Conservation (phyloP, 768 basidiomycete species). For the Pisolithus tinctorius region DNA sequence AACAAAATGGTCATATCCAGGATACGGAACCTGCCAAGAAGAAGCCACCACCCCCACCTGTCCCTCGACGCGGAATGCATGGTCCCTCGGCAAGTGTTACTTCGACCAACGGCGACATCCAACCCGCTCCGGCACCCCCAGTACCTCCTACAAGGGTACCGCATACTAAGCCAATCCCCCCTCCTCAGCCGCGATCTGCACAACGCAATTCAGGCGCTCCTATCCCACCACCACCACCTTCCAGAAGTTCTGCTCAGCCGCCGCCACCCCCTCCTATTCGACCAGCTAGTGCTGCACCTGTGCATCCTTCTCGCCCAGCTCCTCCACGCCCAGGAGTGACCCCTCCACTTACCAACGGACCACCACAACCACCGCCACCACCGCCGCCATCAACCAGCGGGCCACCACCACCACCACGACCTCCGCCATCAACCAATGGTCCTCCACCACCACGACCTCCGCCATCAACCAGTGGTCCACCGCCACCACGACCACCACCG, state of each 20-base stretch:
- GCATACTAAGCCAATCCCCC: slow-evolving; percentile 20
- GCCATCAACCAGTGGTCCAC: slow-evolving; percentile 14
- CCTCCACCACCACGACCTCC: slow-evolving; percentile 25
- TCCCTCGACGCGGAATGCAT: slow-evolving; percentile 27
- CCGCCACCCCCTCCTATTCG: slow-evolving; percentile 32
- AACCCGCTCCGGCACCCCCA: slow-evolving; percentile 27
- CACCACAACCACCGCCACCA: slow-evolving; percentile 37
- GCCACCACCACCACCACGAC: slow-evolving; percentile 25
- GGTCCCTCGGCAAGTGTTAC: slow-evolving; percentile 16
- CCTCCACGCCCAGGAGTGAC: slow-evolving; percentile 25
- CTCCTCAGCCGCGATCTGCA: slow-evolving; percentile 35
- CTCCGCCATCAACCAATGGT: slow-evolving; percentile 27
- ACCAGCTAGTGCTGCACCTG: slow-evolving; percentile 17
- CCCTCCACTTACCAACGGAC: slow-evolving; percentile 22
- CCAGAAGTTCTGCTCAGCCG: slow-evolving; percentile 15
- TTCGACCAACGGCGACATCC: slow-evolving; percentile 14
- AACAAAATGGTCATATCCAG: slow-evolving; percentile 25
- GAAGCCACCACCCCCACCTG: slow-evolving; percentile 35
- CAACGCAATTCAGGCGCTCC: slow-evolving; percentile 24
- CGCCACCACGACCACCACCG: slow-evolving; percentile 31
- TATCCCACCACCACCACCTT: slow-evolving; percentile 22
- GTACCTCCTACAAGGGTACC: slow-evolving; percentile 28
- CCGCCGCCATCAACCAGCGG: slow-evolving; percentile 19
- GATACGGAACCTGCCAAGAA: slow-evolving; percentile 39
- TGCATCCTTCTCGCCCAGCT: slow-evolving; percentile 14